These are phyloP conservation scores for Cryptococcus sp. DNA, from an alignment of 1,284 basidiomycete genomes.

Conservation along the genomic window DNA sequence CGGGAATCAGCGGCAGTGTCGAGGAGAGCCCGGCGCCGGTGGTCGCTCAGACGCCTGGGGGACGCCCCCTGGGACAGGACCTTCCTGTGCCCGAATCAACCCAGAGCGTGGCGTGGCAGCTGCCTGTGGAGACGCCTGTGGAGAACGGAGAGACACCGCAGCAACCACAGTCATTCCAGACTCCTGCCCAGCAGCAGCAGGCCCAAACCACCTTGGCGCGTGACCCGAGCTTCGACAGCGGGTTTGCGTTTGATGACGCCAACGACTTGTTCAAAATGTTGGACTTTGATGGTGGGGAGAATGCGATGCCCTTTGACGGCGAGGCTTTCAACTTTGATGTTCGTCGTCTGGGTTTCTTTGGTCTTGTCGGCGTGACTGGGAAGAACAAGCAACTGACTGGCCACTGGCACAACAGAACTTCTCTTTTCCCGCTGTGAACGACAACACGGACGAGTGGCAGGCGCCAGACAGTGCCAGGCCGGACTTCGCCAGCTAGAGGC, in stretches of 20 bases:
- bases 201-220: neutral
- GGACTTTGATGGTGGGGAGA: constrained; percentile 5
- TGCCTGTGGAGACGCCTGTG: neutral
- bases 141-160: constrained; percentile 4
- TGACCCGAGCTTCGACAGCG: constrained; percentile 4
- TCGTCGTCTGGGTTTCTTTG: neutral
- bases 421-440: too few species aligned
- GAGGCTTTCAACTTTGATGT: constrained; percentile 16
- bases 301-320: constrained; percentile 4
- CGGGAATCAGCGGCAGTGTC: neutral
- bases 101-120: neutral
- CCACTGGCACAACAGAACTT: too few species aligned
- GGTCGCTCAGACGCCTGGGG: neutral
- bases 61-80: neutral
- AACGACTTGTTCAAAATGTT: constrained; percentile 13
- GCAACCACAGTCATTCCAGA: neutral
- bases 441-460: too few species aligned
- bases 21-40: constrained; percentile 5
- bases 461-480: too few species aligned
- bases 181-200: neutral
- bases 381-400: neutral
- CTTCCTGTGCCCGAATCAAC: neutral
- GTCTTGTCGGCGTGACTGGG: neutral
- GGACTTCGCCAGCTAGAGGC: too few species aligned
- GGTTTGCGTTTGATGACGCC: constrained; percentile 10